Base-by-base conservation (phyloP, 768 basidiomycete species). In the Kwoniella sp. region DNA sequence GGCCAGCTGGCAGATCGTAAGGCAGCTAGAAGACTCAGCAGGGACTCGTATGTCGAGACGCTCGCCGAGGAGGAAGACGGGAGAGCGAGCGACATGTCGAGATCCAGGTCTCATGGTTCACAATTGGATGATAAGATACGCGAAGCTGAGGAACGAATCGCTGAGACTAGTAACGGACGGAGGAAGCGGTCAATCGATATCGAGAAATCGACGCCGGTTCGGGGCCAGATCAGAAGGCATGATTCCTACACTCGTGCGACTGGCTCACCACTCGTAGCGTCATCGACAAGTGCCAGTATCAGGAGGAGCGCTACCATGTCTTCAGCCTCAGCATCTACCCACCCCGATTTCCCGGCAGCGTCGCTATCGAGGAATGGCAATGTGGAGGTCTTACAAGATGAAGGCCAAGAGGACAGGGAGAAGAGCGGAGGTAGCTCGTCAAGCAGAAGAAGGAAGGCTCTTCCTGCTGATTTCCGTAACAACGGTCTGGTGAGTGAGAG, bases 401-500 rank as follows among this genome's bases (percentile, higher is more conserved):
- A 64, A 31, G 67, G 52, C 22, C 54, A 50, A 12, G 59, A 65
- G 12, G 67, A 74, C 38, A 58, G 66, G 38, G 73, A 73, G 20
- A 51, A 58, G 15, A 76, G 72, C 34, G 72, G 74, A 17, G 74
- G 74, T 13, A 73, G 72, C 53, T 47, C 56, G n/a, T 63, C 65
- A 4, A 73, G 67, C 47, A 63, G 69, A 54, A 66, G 58, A 34
- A 58, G 75, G 47, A 76, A 76, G 37, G 65, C 63, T 8, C 55
- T 76, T 13, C 75, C 75, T 5, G 30, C 63, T 13, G 73, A 76
- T 25, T 76, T 76, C 56, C 52, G 70, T 26, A 47, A 68, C 20
- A 38, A 28, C 28, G 57, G 65, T 29, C 59, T 68, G 28, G 74
- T 75, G 58, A 47, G 68, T 65, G 25, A 22, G n/a, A n/a, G n/a